Evolutionary conservation across 768 basidiomycete species (phyloP), one percentile per base, ranked within the genome.

Genomic region (Mycena maculata): DNA sequence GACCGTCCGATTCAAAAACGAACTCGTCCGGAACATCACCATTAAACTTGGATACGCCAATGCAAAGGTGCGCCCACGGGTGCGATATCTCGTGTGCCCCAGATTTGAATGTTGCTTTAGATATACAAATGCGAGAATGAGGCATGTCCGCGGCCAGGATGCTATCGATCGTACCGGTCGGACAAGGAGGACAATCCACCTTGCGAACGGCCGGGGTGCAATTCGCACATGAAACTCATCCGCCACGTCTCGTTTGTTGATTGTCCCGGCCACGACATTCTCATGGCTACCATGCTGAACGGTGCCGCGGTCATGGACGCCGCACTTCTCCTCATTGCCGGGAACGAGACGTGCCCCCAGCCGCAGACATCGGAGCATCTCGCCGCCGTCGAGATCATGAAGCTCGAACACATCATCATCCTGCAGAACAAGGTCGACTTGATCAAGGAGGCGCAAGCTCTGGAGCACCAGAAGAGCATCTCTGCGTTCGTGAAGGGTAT

Each of bases 261-360:
- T 80, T 95, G 92, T 73, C 95, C 94, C 1, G 94, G 96, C 68
- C 96, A 97, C 88, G 96, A 98, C 80, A 99, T 99, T 90, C 90
- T 99, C 79, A 99, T 99, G 98, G 98, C 98, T 55, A 99, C 97
- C 70, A 99, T 99, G 98, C 85, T 99, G 73, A 99, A 99, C 86
- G 98, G 97, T 79, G 98, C 98, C 44, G 98, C 98, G 12, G 97
- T 99, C 85, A 99, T 99, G 98, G 96, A 99, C 81, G 98, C 96
- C 59, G 98, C 98, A 6, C 84, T 99, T 0, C 86, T 99, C 1
- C 90, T 99, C 59, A 89, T 99, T 64, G 98, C 98, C 23, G 98
- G 94, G 30, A 99, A 99, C 81, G 98, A 99, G 85, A 94, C 95
- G 3, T 99, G 98, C 79, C 98, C 97, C 2, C 98, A 99, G 76